Conservation (phyloP, 805 yeast species). For the Pichia eremophila region DNA sequence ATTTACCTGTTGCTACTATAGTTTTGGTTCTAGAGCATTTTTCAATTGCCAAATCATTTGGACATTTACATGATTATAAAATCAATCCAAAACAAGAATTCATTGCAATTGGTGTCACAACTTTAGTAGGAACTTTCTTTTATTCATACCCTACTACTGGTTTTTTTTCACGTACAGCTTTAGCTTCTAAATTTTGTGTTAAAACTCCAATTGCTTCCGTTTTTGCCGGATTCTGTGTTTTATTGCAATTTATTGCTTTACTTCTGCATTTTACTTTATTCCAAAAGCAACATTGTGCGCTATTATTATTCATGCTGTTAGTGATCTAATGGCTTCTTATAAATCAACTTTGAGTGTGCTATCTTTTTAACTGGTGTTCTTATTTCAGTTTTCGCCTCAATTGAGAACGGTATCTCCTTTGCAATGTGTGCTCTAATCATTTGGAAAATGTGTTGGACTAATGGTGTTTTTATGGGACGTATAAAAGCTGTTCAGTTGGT, state of each 20-base stretch:
- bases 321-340: constrained; percentile 69
- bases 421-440: constrained; percentile 72
- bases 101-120: constrained; percentile 86
- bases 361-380: constrained; percentile 66
- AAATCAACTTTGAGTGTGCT: constrained; percentile 52
- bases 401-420: constrained; percentile 85
- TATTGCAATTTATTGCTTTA: constrained; percentile 77
- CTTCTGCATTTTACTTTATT: constrained; percentile 75
- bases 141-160: constrained; percentile 94
- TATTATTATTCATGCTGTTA: constrained; percentile 88
- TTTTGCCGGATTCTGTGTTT: constrained; percentile 79
- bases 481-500: constrained; percentile 61
- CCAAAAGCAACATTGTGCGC: constrained; percentile 84
- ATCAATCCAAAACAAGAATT: constrained; percentile 89
- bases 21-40: constrained; percentile 82
- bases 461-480: constrained; percentile 75
- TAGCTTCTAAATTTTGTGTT: constrained; percentile 90
- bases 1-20: constrained; percentile 80
- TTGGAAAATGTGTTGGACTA: constrained; percentile 70
- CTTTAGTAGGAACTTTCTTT: constrained; percentile 84
- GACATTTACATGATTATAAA: constrained; percentile 82
- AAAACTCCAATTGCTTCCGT: constrained; percentile 92
- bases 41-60: constrained; percentile 86
- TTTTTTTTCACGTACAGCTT: constrained; percentile 86
- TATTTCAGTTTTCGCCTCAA: constrained; percentile 64